These are phyloP conservation scores for Chrysoporthe austroafricana DNA, from an alignment of 2,329 filamentous ascomycete genomes.

Conservation along the genomic window DNA sequence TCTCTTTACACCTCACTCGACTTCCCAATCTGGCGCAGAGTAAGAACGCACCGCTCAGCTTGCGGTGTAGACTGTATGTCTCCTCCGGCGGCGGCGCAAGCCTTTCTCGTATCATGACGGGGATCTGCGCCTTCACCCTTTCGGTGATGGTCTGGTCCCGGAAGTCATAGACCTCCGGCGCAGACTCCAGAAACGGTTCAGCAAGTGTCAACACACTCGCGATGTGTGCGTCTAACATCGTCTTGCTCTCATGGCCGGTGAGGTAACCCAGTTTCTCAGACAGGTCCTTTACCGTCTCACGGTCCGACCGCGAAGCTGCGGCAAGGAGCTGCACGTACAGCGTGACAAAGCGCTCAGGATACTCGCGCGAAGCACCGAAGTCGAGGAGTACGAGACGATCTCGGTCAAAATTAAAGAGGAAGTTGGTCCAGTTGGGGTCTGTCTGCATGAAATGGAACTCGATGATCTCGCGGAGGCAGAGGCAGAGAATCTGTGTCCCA, in stretches of 20 bases:
- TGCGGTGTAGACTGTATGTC: constrained; percentile 93
- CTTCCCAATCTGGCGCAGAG: constrained; percentile 87
- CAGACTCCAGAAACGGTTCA: constrained; percentile 80
- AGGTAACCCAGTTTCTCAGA: constrained; percentile 85
- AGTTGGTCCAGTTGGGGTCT: constrained; percentile 99
- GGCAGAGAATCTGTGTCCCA: constrained; percentile 86
- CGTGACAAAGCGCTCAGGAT: constrained; percentile 75
- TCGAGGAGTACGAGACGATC: constrained; percentile 87
- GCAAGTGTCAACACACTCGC: constrained; percentile 86
- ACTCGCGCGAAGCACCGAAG: constrained; percentile 91
- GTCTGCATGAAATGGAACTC: constrained; percentile 99
- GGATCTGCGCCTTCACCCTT: constrained; percentile 84
- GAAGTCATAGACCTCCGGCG: constrained; percentile 90
- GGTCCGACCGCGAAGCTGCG: constrained; percentile 76
- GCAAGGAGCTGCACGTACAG: constrained; percentile 80
- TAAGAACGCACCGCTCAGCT: constrained; percentile 92
- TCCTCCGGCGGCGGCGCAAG: constrained; percentile 93
- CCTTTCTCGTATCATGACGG: constrained; percentile 88
- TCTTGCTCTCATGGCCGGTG: constrained; percentile 82
- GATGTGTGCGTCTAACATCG: constrained; percentile 91
- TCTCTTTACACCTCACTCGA: constrained; percentile 75
- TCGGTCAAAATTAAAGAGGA: constrained; percentile 78
- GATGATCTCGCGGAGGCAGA: constrained; percentile 89
- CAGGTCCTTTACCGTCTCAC: constrained; percentile 63
- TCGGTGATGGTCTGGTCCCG: constrained; percentile 94